Conservation (phyloP, 2,329 filamentous ascomycete genomes). For the Berkeleyomyces rouxiae region DNA sequence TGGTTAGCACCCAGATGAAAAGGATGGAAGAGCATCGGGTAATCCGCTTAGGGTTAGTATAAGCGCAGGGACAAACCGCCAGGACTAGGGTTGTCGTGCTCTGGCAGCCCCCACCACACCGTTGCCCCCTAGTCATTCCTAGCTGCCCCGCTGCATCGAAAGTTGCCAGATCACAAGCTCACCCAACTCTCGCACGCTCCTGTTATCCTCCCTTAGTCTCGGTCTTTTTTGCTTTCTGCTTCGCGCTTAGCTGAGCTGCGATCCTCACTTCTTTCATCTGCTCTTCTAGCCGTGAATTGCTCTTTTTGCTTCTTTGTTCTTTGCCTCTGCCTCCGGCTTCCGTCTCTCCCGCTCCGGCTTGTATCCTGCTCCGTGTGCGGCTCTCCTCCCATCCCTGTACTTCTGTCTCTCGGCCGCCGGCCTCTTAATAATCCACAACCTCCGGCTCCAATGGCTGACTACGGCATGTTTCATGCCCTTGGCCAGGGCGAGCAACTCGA, state of each 20-base stretch:
- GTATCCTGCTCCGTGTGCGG: not conserved
- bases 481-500: constrained; percentile 39
- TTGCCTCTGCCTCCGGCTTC: not conserved
- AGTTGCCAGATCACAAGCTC: constrained; percentile 9
- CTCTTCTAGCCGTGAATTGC: not conserved
- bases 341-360: not conserved
- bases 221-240: not conserved
- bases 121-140: not conserved
- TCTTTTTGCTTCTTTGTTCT: not conserved
- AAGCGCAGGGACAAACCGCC: not conserved
- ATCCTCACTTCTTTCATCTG: not conserved
- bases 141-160: not conserved
- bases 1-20: not conserved
- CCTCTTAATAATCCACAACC: not conserved
- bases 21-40: not conserved
- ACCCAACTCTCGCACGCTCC: not conserved
- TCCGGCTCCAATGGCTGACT: constrained; percentile 33
- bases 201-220: not conserved
- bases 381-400: not conserved
- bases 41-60: not conserved
- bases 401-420: not conserved
- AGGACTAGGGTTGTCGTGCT: no score
- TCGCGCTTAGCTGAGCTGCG: not conserved
- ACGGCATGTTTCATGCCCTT: constrained; percentile 38
- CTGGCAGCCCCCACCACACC: not conserved